Conservation (phyloP, 805 yeast genomes). For the Starmerella potacharoeniae region DNA sequence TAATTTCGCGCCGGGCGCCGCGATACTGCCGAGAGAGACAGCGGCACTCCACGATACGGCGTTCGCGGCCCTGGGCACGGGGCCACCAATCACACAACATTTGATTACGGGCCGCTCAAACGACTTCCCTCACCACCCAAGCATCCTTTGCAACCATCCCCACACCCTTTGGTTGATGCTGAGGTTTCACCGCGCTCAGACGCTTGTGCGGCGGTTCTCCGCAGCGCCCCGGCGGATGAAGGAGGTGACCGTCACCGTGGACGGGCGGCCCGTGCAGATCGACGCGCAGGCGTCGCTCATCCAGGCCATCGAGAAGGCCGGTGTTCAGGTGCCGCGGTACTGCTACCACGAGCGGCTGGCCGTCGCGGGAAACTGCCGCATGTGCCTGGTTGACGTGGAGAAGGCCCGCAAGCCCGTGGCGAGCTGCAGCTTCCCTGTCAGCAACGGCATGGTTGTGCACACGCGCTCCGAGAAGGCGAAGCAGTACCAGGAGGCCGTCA, state of each 20-base stretch:
- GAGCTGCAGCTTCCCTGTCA: constrained; percentile 87
- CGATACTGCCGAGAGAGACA: neutral
- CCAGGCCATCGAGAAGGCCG: constrained; percentile 87
- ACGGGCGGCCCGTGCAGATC: constrained; percentile 62
- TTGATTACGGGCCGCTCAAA: constrained; percentile 1
- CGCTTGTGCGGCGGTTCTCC: constrained; percentile 27
- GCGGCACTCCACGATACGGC: neutral
- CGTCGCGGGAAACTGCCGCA: constrained; percentile 85
- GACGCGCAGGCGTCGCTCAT: constrained; percentile 82
- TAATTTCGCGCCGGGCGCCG: no score
- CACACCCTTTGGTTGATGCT: constrained; percentile 9
- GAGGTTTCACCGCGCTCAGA: constrained; percentile 10
- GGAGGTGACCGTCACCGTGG: constrained; percentile 47
- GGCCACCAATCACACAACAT: constrained; percentile 5
- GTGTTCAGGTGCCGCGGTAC: constrained; percentile 76
- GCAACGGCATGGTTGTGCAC: constrained; percentile 75
- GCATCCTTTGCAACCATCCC: neutral
- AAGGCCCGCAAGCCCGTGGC: constrained; percentile 84
- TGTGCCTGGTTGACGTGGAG: constrained; percentile 85
- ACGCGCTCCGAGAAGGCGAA: constrained; percentile 68
- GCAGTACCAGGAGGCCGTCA: constrained; percentile 80
- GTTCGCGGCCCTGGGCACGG: neutral
- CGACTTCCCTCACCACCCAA: neutral
- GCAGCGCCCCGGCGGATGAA: constrained; percentile 32
- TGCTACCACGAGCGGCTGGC: constrained; percentile 87